Percentiles rank a stretch among this genome's conserved stretches.
These are phyloP conservation scores for Acacia confusa DNA, from an alignment of 306 rosid genomes.

Conservation along the genomic window DNA sequence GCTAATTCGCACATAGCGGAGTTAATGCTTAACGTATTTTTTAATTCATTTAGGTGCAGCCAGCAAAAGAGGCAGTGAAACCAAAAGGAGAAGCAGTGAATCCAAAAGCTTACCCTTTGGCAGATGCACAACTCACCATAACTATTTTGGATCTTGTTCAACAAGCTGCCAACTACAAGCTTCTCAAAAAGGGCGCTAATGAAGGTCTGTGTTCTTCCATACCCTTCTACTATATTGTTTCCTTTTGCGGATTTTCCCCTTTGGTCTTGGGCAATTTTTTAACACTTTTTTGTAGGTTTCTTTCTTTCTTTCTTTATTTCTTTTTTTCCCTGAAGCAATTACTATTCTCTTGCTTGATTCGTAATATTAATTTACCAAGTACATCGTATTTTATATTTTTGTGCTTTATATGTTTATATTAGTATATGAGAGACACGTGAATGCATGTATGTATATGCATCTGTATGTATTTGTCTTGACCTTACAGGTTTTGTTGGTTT, in stretches of 20 bases:
- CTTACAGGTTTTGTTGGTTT: neutral
- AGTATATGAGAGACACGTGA: no score
- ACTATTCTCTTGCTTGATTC: neutral
- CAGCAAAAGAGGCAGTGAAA: slow-evolving; percentile 40
- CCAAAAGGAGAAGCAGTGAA: slow-evolving; percentile 42
- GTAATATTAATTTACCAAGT: neutral
- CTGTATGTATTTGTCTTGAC: neutral
- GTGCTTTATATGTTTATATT: neutral
- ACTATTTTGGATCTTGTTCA: slow-evolving; percentile 84
- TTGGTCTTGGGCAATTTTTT: neutral
- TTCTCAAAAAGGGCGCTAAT: slow-evolving; percentile 89
- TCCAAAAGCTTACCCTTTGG: slow-evolving; percentile 88
- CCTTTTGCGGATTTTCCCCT: neutral
- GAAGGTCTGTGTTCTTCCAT: slow-evolving; percentile 51
- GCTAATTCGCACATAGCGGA: neutral
- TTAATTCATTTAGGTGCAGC: slow-evolving; percentile 39
- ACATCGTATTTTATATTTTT: neutral
- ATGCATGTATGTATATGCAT: neutral
- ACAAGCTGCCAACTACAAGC: slow-evolving; percentile 83
- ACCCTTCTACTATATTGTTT: neutral
- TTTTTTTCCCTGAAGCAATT: neutral
- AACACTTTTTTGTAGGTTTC: neutral
- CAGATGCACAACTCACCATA: slow-evolving; percentile 69
- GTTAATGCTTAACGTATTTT: neutral
- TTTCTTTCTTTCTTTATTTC: no score